Conservation (phyloP, 1,284 basidiomycete species). For the Microbotryum lychnidis-dioicae region DNA sequence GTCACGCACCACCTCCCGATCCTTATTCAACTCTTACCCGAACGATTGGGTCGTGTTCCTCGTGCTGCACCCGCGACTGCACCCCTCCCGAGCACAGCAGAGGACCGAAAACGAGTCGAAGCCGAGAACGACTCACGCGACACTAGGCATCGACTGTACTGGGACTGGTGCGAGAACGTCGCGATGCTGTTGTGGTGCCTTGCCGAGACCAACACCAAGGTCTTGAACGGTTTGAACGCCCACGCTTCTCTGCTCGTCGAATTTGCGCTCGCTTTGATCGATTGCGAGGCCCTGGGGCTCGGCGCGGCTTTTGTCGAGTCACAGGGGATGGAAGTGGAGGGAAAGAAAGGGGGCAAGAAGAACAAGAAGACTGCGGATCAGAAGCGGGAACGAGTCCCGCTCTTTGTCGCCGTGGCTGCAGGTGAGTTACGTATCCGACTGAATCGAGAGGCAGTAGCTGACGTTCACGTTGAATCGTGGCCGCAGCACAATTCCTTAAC, state of each 20-base stretch:
- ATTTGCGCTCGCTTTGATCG: constrained; percentile 17
- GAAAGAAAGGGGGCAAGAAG: constrained; percentile 6
- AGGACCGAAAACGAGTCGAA: constrained; percentile 50
- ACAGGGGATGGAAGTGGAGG: constrained; percentile 28
- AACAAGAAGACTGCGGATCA: constrained; percentile 17
- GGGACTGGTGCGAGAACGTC: constrained; percentile 80
- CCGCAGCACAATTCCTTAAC: constrained; percentile 25
- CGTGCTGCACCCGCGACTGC: neutral
- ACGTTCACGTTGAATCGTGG: neutral
- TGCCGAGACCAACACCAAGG: constrained; percentile 53
- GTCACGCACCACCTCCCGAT: constrained; percentile 25
- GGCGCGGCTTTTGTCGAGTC: neutral
- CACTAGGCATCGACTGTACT: constrained; percentile 59
- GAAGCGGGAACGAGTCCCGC: constrained; percentile 16
- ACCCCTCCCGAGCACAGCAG: constrained; percentile 29
- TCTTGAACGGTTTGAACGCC: constrained; percentile 21
- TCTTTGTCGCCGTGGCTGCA: constrained; percentile 27
- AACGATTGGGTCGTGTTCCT: constrained; percentile 3
- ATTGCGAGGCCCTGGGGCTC: constrained; percentile 4
- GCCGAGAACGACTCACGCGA: constrained; percentile 48
- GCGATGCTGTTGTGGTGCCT: constrained; percentile 87
- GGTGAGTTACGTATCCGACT: constrained; percentile 4
- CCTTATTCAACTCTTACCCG: constrained; percentile 24
- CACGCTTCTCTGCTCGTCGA: constrained; percentile 16
- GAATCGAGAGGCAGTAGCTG: neutral